Base-by-base conservation (phyloP, 305 asterid species). In the Fraxinus greggii region DNA sequence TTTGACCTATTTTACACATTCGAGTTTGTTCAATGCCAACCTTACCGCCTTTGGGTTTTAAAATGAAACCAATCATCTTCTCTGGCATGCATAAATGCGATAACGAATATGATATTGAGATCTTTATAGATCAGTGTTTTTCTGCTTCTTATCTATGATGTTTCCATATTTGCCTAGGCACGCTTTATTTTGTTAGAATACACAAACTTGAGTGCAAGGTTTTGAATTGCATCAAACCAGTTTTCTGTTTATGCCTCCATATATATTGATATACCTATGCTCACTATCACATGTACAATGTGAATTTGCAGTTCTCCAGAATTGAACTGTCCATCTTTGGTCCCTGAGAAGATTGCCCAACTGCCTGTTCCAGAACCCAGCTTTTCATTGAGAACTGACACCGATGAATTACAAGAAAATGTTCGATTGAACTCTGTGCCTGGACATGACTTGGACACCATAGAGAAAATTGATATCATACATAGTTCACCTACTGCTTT, bases 271-370 rank as follows among this genome's bases (percentile, higher is more conserved):
- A 67, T 29, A 32, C 73, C 6, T 82, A 81, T 83, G 45, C 76
- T 73, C 79, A 42, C 70, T 85, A 19, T 28, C 78, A 32, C 77
- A 76, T 75, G 19, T 77, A 85, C 88, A 78, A 85, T 73, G 51
- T 63, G 42, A 81, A 80, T 79, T 80, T 83, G 51, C 93, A 97
- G 98, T 85, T 92, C 94, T 72, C 97, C 97, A 75, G 98, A 90
- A 86, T 86, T 86, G 80, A 87, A 83, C 77, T 84, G 56, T 48
- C 89, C 85, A 42, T 87, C 90, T 45, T 92, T 92, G 67, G 87
- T 83, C 84, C 91, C 82, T 48, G 89, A 85, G 79, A 92, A 87
- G 86, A 81, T 79, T 79, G 90, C 86, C 81, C 92, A 82, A 80
- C 80, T 75, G 78, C 84, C 93, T 76, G 89, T 90, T 86, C 87